Conservation (phyloP, 768 basidiomycete species). For the Clitopilus passeckerianus region DNA sequence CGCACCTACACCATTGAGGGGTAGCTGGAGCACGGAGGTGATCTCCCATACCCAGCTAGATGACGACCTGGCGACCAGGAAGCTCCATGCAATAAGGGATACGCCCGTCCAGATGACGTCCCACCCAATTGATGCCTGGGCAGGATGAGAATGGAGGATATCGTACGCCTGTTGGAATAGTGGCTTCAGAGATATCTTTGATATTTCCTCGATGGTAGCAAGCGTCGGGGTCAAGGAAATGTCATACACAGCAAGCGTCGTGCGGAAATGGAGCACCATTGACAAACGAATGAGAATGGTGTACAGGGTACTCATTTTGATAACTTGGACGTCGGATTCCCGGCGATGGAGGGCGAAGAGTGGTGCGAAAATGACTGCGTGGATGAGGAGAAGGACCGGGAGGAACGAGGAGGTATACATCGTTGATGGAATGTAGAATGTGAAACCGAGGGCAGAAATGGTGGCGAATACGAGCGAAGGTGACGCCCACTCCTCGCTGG, state of each 20-base stretch:
- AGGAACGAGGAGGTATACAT: conserved; percentile 34
- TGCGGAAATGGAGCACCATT: conserved; percentile 18
- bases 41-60: neutral
- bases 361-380: conserved; percentile 49
- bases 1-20: neutral
- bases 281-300: neutral
- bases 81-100: conserved; percentile 34
- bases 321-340: conserved; percentile 1
- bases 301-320: neutral
- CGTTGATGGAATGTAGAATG: conserved; percentile 35
- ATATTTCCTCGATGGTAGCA: neutral
- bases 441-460: conserved; percentile 27
- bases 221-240: conserved; percentile 24
- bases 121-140: conserved; percentile 61
- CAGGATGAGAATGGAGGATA: conserved; percentile 40
- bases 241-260: conserved; percentile 25
- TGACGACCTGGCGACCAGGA: neutral
- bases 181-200: neutral
- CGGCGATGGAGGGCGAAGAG: conserved; percentile 25
- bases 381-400: conserved; percentile 57
- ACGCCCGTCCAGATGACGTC: conserved; percentile 55
- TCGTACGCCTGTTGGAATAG: neutral
- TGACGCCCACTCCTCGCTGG: neutral
- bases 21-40: neutral
- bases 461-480: neutral